These are phyloP conservation scores for Amaranthus hypochondriacus DNA, from an alignment of 148 eudicot species.

Conservation along the genomic window DNA sequence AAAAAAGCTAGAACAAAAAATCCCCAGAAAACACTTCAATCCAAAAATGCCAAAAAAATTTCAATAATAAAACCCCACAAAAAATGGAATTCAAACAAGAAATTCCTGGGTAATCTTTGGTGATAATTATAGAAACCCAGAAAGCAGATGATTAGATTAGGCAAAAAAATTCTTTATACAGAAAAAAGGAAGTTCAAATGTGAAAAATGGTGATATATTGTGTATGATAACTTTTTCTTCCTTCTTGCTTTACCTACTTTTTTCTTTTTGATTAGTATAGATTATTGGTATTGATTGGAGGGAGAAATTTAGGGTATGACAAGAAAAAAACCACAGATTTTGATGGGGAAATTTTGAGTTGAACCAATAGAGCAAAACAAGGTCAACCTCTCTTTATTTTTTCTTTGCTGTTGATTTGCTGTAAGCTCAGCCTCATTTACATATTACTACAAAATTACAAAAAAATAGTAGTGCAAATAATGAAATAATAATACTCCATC, in stretches of 20 bases:
- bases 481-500: too few species aligned
- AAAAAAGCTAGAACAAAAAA: background rate
- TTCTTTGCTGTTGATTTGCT: background rate
- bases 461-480: too few species aligned
- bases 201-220: slow-evolving; percentile 15
- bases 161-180: background rate
- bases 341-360: background rate
- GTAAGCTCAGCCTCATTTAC: too few species aligned
- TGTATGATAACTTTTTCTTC: background rate
- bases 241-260: slow-evolving; percentile 2
- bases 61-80: slow-evolving; percentile 14
- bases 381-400: slow-evolving; percentile 23
- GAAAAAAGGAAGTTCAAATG: background rate
- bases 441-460: too few species aligned
- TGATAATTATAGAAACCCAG: slow-evolving; percentile 3
- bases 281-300: background rate
- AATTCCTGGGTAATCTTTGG: background rate
- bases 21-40: background rate
- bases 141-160: background rate
- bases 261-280: background rate
- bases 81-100: slow-evolving; percentile 8
- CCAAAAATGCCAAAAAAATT: slow-evolving; percentile 2
- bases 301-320: background rate
- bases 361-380: slow-evolving; percentile 21
- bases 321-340: slow-evolving; percentile 10